These are phyloP conservation scores for Pichia norvegensis DNA, from an alignment of 1,139 yeast genomes.

Conservation along the genomic window DNA sequence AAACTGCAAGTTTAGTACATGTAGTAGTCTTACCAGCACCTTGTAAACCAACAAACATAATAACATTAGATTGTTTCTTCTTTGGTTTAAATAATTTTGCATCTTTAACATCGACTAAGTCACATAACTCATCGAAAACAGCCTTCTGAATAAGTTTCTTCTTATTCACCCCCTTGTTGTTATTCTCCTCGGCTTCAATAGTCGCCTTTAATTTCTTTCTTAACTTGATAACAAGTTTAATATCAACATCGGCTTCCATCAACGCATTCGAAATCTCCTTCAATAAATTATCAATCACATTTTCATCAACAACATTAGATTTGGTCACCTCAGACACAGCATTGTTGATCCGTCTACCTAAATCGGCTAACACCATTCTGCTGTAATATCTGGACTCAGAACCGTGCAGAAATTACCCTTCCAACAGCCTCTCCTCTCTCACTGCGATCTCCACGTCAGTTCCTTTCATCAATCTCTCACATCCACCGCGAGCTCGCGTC, in stretches of 20 bases:
- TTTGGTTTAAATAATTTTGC: slow-evolving; percentile 77
- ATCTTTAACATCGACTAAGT: slow-evolving; percentile 59
- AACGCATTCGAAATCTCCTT: slow-evolving; percentile 88
- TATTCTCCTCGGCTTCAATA: slow-evolving; percentile 42
- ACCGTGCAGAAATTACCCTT: too few relatives aligned
- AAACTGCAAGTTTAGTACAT: slow-evolving; percentile 92
- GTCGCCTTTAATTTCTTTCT: slow-evolving; percentile 67
- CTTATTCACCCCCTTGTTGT: slow-evolving; percentile 51
- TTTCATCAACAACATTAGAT: slow-evolving; percentile 51
- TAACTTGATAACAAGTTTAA: slow-evolving; percentile 68
- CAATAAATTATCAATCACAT: slow-evolving; percentile 58
- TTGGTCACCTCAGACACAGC: slow-evolving; percentile 67
- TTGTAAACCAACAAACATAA: slow-evolving; percentile 97
- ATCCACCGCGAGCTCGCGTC: neutral
- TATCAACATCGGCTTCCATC: slow-evolving; percentile 86
- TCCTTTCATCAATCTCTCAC: too few relatives aligned
- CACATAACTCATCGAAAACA: slow-evolving; percentile 85
- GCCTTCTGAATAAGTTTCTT: slow-evolving; percentile 82
- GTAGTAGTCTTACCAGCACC: slow-evolving; percentile 99
- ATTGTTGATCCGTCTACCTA: slow-evolving; percentile 76
- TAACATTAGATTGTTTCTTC: slow-evolving; percentile 63
- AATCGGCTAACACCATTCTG: slow-evolving; percentile 85
- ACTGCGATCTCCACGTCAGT: neutral
- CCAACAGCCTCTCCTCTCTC: neutral
- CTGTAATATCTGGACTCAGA: too few relatives aligned